phyloP scores from a whole-genome alignment of 2,329 filamentous ascomycete species.

The Cordyceps fumosorosea region DNA sequence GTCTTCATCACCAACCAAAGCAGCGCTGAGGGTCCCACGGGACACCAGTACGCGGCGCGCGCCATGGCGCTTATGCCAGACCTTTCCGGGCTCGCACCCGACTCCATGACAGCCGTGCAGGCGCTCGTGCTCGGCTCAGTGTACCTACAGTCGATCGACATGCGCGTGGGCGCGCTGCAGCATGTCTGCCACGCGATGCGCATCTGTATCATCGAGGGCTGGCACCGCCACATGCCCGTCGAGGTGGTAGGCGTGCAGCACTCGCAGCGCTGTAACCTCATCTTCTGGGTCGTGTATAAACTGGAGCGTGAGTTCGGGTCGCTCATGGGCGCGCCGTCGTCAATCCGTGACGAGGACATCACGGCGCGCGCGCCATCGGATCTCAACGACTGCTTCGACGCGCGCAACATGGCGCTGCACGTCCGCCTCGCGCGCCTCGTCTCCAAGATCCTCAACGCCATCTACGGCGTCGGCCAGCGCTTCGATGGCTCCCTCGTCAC shows the following conservation, averaged over 20 bases:
- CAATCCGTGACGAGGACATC: constrained; percentile 25
- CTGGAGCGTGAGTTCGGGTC: constrained; percentile 23
- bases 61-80: constrained; percentile 34
- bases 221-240: constrained; percentile 22
- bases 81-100: constrained; percentile 24
- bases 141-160: constrained; percentile 30
- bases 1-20: constrained; percentile 22
- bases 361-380: constrained; percentile 24
- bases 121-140: constrained; percentile 26
- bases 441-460: constrained; percentile 13
- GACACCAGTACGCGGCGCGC: constrained; percentile 31
- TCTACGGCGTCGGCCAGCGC: constrained; percentile 21
- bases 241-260: constrained; percentile 19
- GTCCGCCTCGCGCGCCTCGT: constrained; percentile 22
- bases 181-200: constrained; percentile 29
- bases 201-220: constrained; percentile 26
- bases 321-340: constrained; percentile 22
- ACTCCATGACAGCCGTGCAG: constrained; percentile 26
- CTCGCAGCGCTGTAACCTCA: constrained; percentile 22
- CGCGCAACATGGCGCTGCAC: constrained; percentile 21
- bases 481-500: constrained; percentile 23
- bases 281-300: constrained; percentile 27
- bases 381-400: constrained; percentile 21
- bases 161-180: constrained; percentile 28
- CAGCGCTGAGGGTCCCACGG: constrained; percentile 24